Base-by-base conservation (phyloP, 768 basidiomycete genomes). In the Tephrocybe sp. region DNA sequence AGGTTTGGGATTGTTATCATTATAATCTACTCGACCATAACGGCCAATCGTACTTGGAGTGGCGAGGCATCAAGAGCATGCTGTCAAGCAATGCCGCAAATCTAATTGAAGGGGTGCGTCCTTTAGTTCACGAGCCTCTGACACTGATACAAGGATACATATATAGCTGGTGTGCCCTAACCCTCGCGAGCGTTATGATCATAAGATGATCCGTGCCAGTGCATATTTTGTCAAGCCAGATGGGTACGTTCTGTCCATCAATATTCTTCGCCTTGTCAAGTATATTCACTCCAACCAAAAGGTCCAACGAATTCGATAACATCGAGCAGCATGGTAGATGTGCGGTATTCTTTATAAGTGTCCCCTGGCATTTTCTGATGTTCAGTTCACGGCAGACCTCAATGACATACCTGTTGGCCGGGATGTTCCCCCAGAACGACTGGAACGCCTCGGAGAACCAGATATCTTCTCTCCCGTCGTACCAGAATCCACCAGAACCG, bases 31-130 rank as follows among this genome's bases (percentile, higher is more conserved):
- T 47, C 34, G 21, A 10, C 22, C 19, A 44, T 33, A 12, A n/a
- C 4, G 58, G 57, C 12, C 29, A 29, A 27, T 57, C 45, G 2
- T 71, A 70, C 34, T 23, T 64, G 2, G 50, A 49, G 2, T 65
- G 61, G 23, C 36, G 29, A 29, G 33, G 43, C 2, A 50, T 55
- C 2, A 53, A 42, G 1, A 45, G 5, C n/a, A 30, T 27, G 3
- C 7, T 74, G 15, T 53, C 57, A 13, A 39, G 50, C 9, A 42
- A 59, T 0, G 62, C 58, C 1, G 60, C 60, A 37, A 33, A 55
- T 45, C 49, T 76, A 2, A 47, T 75, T 5, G 49, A 55, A 25
- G 70, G 72, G 25, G 72, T 68, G 45, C 30, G 62, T 31, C 7
- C 18, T 12, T 18, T 6, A 18, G n/a, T 38, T 38, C 8, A 6